Percentiles rank a stretch among this genome's conserved stretches.
These are phyloP conservation scores for Salvia hispanica DNA, from an alignment of 257 asterid genomes.

Conservation along the genomic window DNA sequence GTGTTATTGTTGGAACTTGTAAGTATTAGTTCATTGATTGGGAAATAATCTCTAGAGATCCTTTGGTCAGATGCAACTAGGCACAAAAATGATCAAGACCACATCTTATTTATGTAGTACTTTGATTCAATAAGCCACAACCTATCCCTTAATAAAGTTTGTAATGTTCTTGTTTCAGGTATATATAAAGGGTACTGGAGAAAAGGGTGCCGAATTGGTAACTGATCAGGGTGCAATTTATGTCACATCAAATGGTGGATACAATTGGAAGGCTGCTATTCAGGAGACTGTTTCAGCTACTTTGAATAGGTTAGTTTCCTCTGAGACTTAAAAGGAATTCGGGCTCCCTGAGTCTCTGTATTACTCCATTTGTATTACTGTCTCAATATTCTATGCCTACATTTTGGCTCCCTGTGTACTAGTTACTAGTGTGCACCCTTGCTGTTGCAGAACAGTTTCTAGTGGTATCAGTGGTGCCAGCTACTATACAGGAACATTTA, in stretches of 20 bases:
- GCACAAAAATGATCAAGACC: conserved; percentile 28
- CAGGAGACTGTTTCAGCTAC: conserved; percentile 99
- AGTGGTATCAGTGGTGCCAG: conserved; percentile 99
- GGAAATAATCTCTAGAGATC: conserved; percentile 47
- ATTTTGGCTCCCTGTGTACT: conserved; percentile 29
- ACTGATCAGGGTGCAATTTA: conserved; percentile 97
- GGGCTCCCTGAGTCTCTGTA: conserved; percentile 7
- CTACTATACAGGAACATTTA: conserved; percentile 95
- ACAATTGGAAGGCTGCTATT: conserved; percentile 98
- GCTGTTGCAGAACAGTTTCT: conserved; percentile 93
- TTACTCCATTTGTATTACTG: neutral
- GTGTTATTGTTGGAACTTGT: conserved; percentile 41
- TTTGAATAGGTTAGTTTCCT: conserved; percentile 70
- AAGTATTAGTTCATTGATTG: conserved; percentile 47
- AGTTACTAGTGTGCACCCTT: conserved; percentile 33
- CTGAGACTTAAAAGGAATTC: neutral
- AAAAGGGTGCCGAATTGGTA: conserved; percentile 89
- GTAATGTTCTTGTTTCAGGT: conserved; percentile 54
- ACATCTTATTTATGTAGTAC: neutral
- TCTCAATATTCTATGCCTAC: conserved; percentile 10
- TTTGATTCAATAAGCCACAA: conserved; percentile 12
- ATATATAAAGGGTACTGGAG: conserved; percentile 79
- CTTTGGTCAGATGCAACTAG: conserved; percentile 45
- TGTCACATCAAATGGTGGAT: conserved; percentile 87
- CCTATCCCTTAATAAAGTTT: neutral